A percentile compares a stretch with the other conserved stretches of the same genome.
Evolutionary conservation across 257 asterid genomes (phyloP).

Genomic region (Misopates orontium): DNA sequence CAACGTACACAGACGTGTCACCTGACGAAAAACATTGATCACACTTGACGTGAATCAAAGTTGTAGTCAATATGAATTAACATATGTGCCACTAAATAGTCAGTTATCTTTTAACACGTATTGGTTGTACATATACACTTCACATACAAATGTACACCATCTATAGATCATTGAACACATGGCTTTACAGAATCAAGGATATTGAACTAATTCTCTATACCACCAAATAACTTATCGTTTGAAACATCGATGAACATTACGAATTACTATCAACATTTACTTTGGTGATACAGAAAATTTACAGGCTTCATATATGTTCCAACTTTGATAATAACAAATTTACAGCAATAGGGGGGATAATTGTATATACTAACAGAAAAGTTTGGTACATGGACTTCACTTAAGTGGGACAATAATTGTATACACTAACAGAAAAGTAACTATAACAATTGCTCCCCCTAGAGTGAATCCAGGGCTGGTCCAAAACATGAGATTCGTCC

Average conservation of each 20-base stretch:
- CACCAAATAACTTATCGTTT: background rate
- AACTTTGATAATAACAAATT: slow-evolving; percentile 14
- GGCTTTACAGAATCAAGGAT: background rate
- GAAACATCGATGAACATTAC: background rate
- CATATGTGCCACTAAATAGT: too few relatives aligned
- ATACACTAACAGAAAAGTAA: slow-evolving; percentile 68
- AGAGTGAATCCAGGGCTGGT: slow-evolving; percentile 81
- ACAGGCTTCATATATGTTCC: slow-evolving; percentile 11
- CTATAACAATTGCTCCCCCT: slow-evolving; percentile 63
- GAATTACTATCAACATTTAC: slow-evolving; percentile 2
- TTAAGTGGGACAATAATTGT: slow-evolving; percentile 63
- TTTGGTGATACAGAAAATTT: slow-evolving; percentile 15
- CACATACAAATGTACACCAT: too few relatives aligned
- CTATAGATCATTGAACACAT: too few relatives aligned
- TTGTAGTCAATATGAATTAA: too few relatives aligned
- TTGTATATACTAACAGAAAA: background rate
- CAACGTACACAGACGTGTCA: too few relatives aligned
- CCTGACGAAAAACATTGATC: too few relatives aligned
- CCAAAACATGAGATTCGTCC: slow-evolving; percentile 81
- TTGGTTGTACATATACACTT: too few relatives aligned
- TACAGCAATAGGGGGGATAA: slow-evolving; percentile 25
- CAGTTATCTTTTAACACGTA: too few relatives aligned
- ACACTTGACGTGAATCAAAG: too few relatives aligned
- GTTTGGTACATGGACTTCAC: slow-evolving; percentile 31
- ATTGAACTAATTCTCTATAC: background rate